Base-by-base conservation (phyloP, 768 basidiomycete species). In the Paxillus rubicundulus region DNA sequence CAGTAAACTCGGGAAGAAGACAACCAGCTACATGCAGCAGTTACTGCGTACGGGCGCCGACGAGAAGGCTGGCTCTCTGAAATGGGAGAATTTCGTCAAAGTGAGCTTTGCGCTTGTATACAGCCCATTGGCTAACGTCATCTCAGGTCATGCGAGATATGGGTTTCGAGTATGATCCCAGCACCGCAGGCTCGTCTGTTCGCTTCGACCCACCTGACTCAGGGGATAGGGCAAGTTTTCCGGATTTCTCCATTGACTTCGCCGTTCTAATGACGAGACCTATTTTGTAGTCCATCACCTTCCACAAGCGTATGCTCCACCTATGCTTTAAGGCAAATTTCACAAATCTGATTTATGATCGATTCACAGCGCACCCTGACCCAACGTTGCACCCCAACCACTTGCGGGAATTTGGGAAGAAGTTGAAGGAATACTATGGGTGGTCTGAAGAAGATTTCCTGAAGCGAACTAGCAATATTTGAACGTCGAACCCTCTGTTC, bases 171-270 rank as follows among this genome's bases (percentile, higher is more conserved):
- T 85, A 84, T 58, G 82, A 84, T 62, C 85, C 85, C 5, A 82
- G 82, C 53, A 88, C 87, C 2, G 87, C 89, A 17, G 89, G 89
- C 2, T 90, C 88, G 9, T 87, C 87, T 65, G 89, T 92, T 33
- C 79, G 88, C 34, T 92, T 92, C 61, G 83, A 88, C 66, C 89
- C 89, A 44, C 89, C 87, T 16, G 73, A 83, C 59, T 62, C 66
- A 39, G 66, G 60, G 38, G 79, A 80, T 59, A 71, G 63, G 54
- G 80, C 80, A 55, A 66, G 77, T 37, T 34, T 27, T 27, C 24
- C 34, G 28, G 13, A 32, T 51, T 36, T 43, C 13, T 9, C 33
- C 13, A 13, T 2, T 33, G 30, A 39, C 46, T 36, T 8, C 45
- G 27, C 40, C 18, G 8, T 52, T 53, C 28, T 56, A 44, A 50